Evolutionary conservation across 2,329 filamentous ascomycete species (phyloP), one percentile per base, ranked within the genome.

Genomic region (Ophiostoma sp.): DNA sequence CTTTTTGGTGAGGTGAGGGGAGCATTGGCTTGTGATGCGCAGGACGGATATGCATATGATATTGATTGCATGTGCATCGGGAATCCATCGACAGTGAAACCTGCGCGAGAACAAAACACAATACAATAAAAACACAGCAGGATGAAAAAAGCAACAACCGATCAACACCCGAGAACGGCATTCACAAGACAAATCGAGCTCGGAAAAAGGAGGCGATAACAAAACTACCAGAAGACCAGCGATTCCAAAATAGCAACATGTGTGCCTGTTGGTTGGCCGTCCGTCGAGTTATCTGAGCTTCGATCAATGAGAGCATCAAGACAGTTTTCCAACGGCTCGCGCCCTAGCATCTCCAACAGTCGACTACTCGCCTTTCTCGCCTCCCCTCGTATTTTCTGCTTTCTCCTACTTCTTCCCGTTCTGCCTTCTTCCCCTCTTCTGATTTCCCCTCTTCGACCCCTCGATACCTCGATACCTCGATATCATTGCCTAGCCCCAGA

Each of bases 171-270:
- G 36, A 66, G 9, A 19, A 25, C 33, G 4, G 9, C 22, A 11
- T 28, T n/a, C 28, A 36, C 15, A 19, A n/a, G 15, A 36, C 12
- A 17, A 52, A 52, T 22, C 48, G 50, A 25, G 15, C 7, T 55
- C n/a, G 6, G 25, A n/a, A 22, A n/a, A 39, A n/a, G n/a, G 42
- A 48, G 15, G 3, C 12, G 39, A 45, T 45, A 45, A 19, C 3
- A 6, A 15, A 19, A 1, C 3, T 12, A 48, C 15, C 5, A 33
- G 17, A n/a, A 59, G 12, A 7, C 55, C 25, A 15, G 55, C 55
- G 59, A 6, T 39, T 64, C 36, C 19, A 59, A 64, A 64, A 64
- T 64, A 42, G 33, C 59, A 64, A 64, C 59, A 64, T 64, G n/a
- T 66, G 61, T 9, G n/a, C 15, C 36, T 17, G 61, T 45, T 45